Evolutionary conservation across 1,139 yeast genomes (phyloP).

Genomic region (Pneumocystis carinii): DNA sequence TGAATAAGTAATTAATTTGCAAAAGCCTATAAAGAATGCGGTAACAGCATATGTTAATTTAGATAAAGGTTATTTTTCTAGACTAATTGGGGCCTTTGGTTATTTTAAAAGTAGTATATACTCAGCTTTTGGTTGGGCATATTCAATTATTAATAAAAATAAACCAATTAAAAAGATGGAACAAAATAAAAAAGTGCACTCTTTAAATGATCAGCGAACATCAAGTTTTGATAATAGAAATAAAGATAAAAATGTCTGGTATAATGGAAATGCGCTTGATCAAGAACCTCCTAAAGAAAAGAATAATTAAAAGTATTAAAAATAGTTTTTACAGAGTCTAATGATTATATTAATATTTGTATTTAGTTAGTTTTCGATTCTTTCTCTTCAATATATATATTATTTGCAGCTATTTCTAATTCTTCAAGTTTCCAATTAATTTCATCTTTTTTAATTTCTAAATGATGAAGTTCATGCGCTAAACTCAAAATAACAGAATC

Average conservation of each 20-base stretch:
- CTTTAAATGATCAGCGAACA: background rate
- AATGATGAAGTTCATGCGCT: conserved; percentile 46
- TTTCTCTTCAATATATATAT: background rate
- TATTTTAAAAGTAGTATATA: background rate
- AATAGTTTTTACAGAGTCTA: background rate
- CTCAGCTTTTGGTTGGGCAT: background rate
- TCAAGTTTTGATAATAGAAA: background rate
- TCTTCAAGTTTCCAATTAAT: conserved; percentile 21
- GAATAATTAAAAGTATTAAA: background rate
- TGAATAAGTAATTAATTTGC: conserved; percentile 13
- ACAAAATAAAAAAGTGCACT: background rate
- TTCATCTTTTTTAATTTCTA: conserved; percentile 17
- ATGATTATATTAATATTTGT: background rate
- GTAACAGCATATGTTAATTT: conserved; percentile 16
- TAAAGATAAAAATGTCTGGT: conserved; percentile 1
- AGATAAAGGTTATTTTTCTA: conserved; percentile 19
- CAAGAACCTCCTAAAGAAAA: conserved; percentile 1
- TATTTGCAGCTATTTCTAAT: conserved; percentile 20
- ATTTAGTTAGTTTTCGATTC: background rate
- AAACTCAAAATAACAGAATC: conserved; percentile 41
- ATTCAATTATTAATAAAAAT: background rate
- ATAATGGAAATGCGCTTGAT: conserved; percentile 2
- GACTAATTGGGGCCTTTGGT: conserved; percentile 18
- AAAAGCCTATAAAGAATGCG: conserved; percentile 14
- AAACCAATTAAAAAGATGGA: background rate